These are phyloP conservation scores for Aspergillus terreus DNA, from an alignment of 2,329 filamentous ascomycete genomes.

Conservation along the genomic window DNA sequence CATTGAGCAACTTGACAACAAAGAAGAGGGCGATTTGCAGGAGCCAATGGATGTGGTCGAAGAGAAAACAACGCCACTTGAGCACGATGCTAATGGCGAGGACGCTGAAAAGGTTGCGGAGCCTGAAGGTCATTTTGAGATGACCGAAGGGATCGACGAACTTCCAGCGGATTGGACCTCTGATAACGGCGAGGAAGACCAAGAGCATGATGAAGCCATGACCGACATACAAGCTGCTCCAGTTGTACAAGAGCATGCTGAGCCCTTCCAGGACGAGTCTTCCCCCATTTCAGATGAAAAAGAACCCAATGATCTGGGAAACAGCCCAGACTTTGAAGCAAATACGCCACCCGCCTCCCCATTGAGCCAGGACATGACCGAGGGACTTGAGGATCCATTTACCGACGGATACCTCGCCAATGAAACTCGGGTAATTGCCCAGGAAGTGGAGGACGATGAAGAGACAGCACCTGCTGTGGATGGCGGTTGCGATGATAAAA, in stretches of 20 bases:
- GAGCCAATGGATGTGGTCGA: background rate
- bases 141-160: background rate
- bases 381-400: slow-evolving; percentile 19
- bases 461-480: slow-evolving; percentile 1
- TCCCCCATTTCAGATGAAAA: no score
- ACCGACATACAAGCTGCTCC: background rate
- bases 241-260: background rate
- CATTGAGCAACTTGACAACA: background rate
- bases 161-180: background rate
- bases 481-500: slow-evolving; percentile 7
- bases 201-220: background rate
- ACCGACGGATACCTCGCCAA: slow-evolving; percentile 3
- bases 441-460: slow-evolving; percentile 9
- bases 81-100: background rate
- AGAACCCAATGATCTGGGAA: no score
- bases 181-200: background rate
- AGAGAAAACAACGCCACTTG: background rate
- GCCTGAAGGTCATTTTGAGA: no score
- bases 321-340: no score
- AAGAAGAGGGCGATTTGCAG: background rate
- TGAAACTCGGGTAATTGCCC: background rate
- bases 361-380: slow-evolving; percentile 1
- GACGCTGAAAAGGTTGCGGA: background rate
- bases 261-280: background rate
- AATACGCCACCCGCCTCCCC: no score